phyloP scores from a whole-genome alignment of 2,329 filamentous ascomycete genomes.

The Juglanconis juglandina region DNA sequence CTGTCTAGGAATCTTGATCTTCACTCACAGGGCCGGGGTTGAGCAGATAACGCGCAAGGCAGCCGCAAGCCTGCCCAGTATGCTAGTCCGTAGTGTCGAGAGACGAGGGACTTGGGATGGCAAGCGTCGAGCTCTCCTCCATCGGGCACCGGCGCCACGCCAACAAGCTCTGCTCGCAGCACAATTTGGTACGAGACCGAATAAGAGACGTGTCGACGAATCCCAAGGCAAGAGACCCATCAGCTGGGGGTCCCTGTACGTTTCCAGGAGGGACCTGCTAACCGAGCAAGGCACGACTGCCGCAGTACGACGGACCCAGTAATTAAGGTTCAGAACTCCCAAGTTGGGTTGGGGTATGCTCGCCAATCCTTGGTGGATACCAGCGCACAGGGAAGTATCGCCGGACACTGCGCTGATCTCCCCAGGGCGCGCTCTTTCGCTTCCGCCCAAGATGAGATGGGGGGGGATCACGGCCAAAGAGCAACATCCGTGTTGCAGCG shows the following conservation, averaged over 20 bases:
- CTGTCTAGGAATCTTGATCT: neutral
- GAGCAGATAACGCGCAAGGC: neutral
- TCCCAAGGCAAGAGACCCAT: constrained; percentile 12
- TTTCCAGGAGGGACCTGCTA: neutral
- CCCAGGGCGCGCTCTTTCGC: neutral
- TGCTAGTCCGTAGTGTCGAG: neutral
- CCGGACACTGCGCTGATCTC: constrained; percentile 7
- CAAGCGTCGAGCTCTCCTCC: neutral
- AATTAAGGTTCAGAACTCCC: constrained; percentile 15
- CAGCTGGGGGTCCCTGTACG: neutral
- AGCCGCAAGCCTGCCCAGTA: neutral
- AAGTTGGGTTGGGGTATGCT: constrained; percentile 4
- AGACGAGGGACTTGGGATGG: neutral
- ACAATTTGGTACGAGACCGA: neutral
- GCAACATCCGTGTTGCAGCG: constrained; percentile 2
- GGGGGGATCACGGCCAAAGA: constrained; percentile 9
- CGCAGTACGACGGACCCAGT: neutral
- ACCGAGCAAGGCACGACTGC: neutral
- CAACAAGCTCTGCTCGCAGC: constrained; percentile 2
- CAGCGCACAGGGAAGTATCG: constrained; percentile 10
- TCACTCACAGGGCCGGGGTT: neutral
- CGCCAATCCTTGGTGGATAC: neutral
- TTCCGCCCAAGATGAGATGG: constrained; percentile 10
- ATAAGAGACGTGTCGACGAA: constrained; percentile 5
- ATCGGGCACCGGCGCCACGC: constrained; percentile 9